Evolutionary conservation across 2,329 filamentous ascomycete genomes (phyloP), one percentile per base, ranked within the genome.

Genomic region (Ophiocordyceps camponoti-floridani): DNA sequence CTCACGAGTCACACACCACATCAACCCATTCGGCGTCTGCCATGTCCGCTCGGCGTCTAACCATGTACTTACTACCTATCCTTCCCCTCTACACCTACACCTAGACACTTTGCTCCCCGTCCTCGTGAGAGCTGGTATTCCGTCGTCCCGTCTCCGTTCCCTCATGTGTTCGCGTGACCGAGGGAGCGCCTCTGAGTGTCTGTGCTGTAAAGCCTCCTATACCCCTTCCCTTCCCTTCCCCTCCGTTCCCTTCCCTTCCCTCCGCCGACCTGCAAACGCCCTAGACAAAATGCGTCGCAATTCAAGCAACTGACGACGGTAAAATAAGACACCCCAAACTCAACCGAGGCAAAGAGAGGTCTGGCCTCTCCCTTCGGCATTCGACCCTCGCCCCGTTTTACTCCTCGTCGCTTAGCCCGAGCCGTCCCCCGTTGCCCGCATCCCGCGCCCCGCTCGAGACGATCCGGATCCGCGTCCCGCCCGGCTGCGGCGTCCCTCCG

Each of bases 401-500:
- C 43, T 77, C 72, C 48, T 74, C 69, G 49, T 77, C 72, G 54
- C 72, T 76, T 69, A 68, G 44, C 59, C 57, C 7, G 60, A 62
- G 60, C 49, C 59, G 65, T 19, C 54, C 57, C 16, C 63, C 63
- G 42, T 65, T 66, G 26, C 55, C 45, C 40, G 46, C 23, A 23
- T 23, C 23, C 23, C 23, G 23, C 23, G 23, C 23, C 23, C 23
- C 23, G 23, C 23, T 53, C 45, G 63, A 65, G 41, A 69, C 82
- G 49, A 89, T 68, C 66, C 82, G 87, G 62, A 89, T 88, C 46
- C 80, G 69, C 4, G 75, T 77, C 13, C 69, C 62, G 49, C 66
- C 70, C 33, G 77, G 72, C 54, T 80, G 69, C 23, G 84, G 82
- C 26, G 83, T 88, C 43, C 73, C 72, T 16, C 69, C 69, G 47